These are phyloP conservation scores for Flaveria trinervia DNA, from an alignment of 129 eudicot species.

Conservation along the genomic window DNA sequence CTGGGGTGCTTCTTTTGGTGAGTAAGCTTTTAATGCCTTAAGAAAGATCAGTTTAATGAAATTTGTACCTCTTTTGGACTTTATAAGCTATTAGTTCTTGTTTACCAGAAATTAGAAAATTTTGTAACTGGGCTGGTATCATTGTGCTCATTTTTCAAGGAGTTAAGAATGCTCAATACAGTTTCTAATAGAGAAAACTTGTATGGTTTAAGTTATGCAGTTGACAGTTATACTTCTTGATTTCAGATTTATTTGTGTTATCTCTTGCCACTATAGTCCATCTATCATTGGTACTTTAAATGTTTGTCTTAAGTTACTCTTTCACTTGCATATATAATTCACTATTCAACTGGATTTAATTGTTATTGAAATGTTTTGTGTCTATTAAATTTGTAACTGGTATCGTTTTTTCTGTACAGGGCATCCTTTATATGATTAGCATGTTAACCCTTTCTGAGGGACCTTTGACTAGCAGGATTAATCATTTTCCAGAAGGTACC, in stretches of 20 bases:
- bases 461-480: background rate
- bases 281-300: slow-evolving; percentile 4
- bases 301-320: background rate
- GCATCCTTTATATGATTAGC: background rate
- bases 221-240: background rate
- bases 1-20: slow-evolving; percentile 20
- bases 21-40: slow-evolving; percentile 4
- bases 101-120: background rate
- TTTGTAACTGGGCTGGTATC: background rate
- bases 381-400: background rate
- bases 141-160: background rate
- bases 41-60: background rate
- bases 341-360: background rate
- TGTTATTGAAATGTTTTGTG: background rate
- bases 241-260: background rate
- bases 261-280: background rate
- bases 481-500: slow-evolving; percentile 6
- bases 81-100: background rate
- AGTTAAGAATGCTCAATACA: background rate
- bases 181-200: background rate
- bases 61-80: background rate
- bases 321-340: background rate
- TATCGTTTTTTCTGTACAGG: background rate
- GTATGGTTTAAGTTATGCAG: background rate
- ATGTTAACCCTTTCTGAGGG: background rate